Evolutionary conservation across 495 filamentous ascomycete species (phyloP).

Genomic region (Penicillium antarcticum): DNA sequence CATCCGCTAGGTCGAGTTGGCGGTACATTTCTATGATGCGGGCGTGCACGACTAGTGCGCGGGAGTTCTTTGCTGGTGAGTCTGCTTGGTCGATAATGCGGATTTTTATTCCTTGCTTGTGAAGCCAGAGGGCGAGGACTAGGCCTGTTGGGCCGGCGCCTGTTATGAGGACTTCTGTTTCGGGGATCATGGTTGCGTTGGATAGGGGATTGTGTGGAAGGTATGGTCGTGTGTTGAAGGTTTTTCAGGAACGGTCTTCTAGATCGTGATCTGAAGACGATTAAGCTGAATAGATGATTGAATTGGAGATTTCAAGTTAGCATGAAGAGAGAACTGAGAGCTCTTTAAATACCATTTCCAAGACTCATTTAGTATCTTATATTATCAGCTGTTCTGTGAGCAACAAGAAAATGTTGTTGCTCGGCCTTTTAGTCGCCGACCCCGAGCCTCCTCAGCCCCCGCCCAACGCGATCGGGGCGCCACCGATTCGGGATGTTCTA

Average conservation of each 20-base stretch:
- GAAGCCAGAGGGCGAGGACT: conserved; percentile 37
- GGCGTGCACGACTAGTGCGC: conserved; percentile 37
- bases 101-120: conserved; percentile 28
- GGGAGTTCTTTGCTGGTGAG: conserved; percentile 26
- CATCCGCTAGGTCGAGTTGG: conserved; percentile 35
- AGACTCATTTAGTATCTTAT: no score
- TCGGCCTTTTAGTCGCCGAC: conserved; percentile 14
- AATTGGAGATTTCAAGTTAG: no score
- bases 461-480: conserved; percentile 6
- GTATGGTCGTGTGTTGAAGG: not conserved
- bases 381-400: not conserved
- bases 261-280: no score
- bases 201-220: not conserved
- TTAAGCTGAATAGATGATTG: no score
- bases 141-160: conserved; percentile 44
- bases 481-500: conserved; percentile 10
- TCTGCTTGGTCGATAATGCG: conserved; percentile 35
- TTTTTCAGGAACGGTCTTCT: no score
- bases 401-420: not conserved
- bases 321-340: no score
- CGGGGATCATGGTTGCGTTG: conserved; percentile 8
- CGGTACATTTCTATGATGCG: conserved; percentile 43
- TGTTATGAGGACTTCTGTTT: conserved; percentile 35
- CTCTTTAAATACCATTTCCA: not conserved
- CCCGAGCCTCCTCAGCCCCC: conserved; percentile 2